Evolutionary conservation across 2,329 filamentous ascomycete species (phyloP).

Genomic region (Diplodia sapinea): DNA sequence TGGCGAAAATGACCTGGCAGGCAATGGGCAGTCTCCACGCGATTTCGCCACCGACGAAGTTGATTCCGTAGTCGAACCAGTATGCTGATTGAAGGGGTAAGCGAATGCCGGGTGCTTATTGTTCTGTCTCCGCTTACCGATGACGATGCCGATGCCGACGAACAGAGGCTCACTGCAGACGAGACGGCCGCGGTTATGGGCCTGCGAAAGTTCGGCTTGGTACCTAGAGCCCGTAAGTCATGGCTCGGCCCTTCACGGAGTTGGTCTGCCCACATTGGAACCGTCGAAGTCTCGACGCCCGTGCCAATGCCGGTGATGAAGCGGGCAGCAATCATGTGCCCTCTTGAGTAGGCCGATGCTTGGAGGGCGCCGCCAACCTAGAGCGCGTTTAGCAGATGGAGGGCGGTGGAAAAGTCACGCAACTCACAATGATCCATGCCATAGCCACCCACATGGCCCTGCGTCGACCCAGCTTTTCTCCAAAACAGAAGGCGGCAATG

Average conservation of each 20-base stretch:
- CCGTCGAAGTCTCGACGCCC: slow-evolving; percentile 61
- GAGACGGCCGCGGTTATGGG: slow-evolving; percentile 64
- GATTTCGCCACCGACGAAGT: slow-evolving; percentile 45
- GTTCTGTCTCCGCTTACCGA: slow-evolving; percentile 32
- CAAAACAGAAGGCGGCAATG: slow-evolving; percentile 46
- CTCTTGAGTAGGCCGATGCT: slow-evolving; percentile 21
- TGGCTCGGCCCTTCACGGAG: no score
- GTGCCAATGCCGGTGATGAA: slow-evolving; percentile 61
- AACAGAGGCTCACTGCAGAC: slow-evolving; percentile 60
- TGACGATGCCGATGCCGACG: slow-evolving; percentile 57
- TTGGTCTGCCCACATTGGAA: slow-evolving; percentile 47
- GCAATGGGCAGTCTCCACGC: slow-evolving; percentile 59
- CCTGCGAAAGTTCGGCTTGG: slow-evolving; percentile 59
- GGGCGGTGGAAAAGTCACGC: no score
- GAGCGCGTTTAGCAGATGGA: background rate
- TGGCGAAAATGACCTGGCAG: slow-evolving; percentile 57
- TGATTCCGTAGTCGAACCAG: slow-evolving; percentile 57
- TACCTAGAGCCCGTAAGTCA: slow-evolving; percentile 39
- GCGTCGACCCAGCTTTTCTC: slow-evolving; percentile 52
- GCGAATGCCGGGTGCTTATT: background rate
- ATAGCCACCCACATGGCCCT: slow-evolving; percentile 44
- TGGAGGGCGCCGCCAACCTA: slow-evolving; percentile 28
- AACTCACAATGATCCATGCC: slow-evolving; percentile 29
- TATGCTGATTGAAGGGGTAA: slow-evolving; percentile 50
- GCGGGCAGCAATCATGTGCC: slow-evolving; percentile 59